Evolutionary conservation across 169 alveolate genomes (phyloP), one percentile per base, ranked within the genome.

Genomic region (Cystoisospora suis): DNA sequence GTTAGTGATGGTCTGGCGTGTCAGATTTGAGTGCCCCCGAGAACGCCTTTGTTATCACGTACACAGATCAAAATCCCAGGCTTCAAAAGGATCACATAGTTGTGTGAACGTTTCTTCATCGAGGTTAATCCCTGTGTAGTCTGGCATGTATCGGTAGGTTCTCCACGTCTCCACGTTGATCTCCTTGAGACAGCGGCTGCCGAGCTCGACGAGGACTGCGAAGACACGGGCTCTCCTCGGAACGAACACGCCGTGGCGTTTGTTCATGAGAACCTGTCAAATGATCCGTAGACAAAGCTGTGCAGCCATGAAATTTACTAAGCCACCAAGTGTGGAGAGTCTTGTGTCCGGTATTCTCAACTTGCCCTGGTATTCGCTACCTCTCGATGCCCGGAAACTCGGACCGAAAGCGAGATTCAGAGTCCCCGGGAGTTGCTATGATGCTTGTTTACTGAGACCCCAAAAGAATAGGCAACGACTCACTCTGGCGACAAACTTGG

Each of bases 141-240:
- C 83, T 29, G 83, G 83, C 83, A 38, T 6, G 53, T 72, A 72
- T 9, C 83, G 83, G 56, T 72, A 72, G 7, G 83, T 72, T 12
- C 83, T 46, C 83, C 83, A 72, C 34, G 29, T 36, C 32, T 72
- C 83, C 56, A 38, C 83, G 42, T 72, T 36, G 83, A 36, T 56
- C 4, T 17, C 83, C 42, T 56, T 34, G 6, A 72, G 20, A 29
- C 58, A 38, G 1, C 42, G 38, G 36, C 42, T 72, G 38, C 83
- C 83, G 20, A 72, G 53, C 83, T 72, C 83, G 23, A 72, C 56
- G 20, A 72, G 83, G 83, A 72, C 83, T n/a, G 83, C 83, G 56
- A 72, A 72, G 42, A 40, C 56, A 17, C 56, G 38, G 1, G 56
- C 83, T n/a, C 83, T n/a, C 6, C 83, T 46, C 15, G 83, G 83